Base-by-base conservation (phyloP, 805 yeast genomes). In the Metschnikowia proteae region DNA sequence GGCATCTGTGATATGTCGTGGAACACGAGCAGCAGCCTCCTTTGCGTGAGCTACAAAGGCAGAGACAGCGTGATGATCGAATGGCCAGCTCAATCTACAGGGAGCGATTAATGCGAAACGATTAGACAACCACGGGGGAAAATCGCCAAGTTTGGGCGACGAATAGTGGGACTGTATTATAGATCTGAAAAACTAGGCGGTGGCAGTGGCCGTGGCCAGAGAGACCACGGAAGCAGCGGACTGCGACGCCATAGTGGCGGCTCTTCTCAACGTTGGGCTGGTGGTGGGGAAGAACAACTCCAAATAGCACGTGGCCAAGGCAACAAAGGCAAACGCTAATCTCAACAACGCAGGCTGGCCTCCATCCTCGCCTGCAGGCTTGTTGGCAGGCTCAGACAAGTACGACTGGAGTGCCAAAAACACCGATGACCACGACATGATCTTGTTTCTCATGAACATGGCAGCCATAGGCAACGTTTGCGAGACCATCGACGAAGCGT, bases 401-500 rank as follows among this genome's bases (percentile, higher is more conserved):
- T 63, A 79, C 1, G 78, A 52, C 56, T 76, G 81, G 26, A 79
- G 56, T 4, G 81, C 71, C 51, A 79, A 72, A 49, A 81, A 70
- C 25, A 81, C 59, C 3, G 84, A 65, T 23, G 82, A 66, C 86
- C 86, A 79, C 9, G 83, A 70, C 56, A 80, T 62, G 53, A 80
- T 64, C 59, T 77, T 80, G 62, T 79, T 79, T 57, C 74, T 46
- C 78, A 82, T 72, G 64, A 82, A 81, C 81, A 82, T 80, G 41
- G 86, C 86, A 3, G 83, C 83, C 83, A 82, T 79, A 30, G 86
- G 86, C 67, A 82, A 75, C 13, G 83, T 71, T 62, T 78, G 86
- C 37, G 79, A 65, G 40, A 79, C 67, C 64, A 78, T 69, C 8
- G 74, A 70, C 1, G 76, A 61, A 6, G 76, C 69, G 51, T 75